Conservation (phyloP, 2,329 filamentous ascomycete genomes). For the Rhinocladiella similis region DNA sequence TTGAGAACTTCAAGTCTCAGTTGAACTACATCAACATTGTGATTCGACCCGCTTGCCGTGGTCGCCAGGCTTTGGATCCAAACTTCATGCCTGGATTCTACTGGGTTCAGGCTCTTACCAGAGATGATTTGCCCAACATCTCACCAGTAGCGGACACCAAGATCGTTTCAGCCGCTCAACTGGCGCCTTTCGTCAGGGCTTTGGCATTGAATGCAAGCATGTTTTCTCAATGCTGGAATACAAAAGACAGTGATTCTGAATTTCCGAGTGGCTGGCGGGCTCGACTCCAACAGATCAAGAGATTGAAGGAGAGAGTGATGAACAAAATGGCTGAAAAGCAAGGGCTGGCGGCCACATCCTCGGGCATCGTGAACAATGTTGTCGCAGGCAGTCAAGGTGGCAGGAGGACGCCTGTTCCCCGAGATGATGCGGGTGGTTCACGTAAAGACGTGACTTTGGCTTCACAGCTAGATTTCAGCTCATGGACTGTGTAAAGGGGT, state of each 20-base stretch:
- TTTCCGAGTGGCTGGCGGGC: constrained; percentile 88
- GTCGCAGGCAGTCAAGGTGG: constrained; percentile 8
- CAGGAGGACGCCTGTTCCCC: constrained; percentile 22
- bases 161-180: constrained; percentile 77
- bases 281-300: constrained; percentile 79
- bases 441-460: constrained; percentile 18
- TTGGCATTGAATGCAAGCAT: constrained; percentile 91
- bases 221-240: constrained; percentile 85
- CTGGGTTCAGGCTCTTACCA: constrained; percentile 84
- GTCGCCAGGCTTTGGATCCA: constrained; percentile 38
- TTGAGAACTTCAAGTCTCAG: constrained; percentile 88
- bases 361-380: background rate
- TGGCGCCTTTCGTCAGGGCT: constrained; percentile 83
- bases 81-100: constrained; percentile 62
- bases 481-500: constrained; percentile 17
- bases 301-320: constrained; percentile 64
- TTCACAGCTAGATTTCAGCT: constrained; percentile 25
- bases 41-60: constrained; percentile 71
- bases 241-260: constrained; percentile 64
- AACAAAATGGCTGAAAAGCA: constrained; percentile 17
- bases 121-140: constrained; percentile 85
- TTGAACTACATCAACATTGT: constrained; percentile 98
- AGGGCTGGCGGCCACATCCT: background rate
- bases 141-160: constrained; percentile 88
- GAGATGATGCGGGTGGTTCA: constrained; percentile 12